Base-by-base conservation (phyloP, 2,329 filamentous ascomycete species). In the Rhexocercosporidium sp. region DNA sequence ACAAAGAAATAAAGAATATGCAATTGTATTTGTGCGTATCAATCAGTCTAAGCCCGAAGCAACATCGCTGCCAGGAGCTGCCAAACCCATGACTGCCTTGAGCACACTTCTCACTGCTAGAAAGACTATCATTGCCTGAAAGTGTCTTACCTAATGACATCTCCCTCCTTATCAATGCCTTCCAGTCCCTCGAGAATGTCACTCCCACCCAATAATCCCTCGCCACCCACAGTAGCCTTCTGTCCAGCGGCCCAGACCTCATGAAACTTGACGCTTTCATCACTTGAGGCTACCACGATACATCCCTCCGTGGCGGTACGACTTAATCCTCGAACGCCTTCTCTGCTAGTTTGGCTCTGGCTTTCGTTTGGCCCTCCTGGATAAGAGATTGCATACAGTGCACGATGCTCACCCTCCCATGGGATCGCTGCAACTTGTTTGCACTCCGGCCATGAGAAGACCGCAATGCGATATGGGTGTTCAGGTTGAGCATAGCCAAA, bases 401-500 rank as follows among this genome's bases (percentile, higher is more conserved):
- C 95, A 44, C 93, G 86, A 77, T 92, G 87, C 68, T 93, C 89
- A 39, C 90, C 88, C 59, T 88, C 89, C 95, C 89, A 98, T 0
- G 94, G 92, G 65, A 98, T 91, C 18, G 91, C 90, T 12, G 93
- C 91, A 1, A 97, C 87, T 76, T 96, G 92, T 71, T 88, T 88
- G 79, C 96, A 98, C 64, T 92, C 91, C 0, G 96, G 96, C 96
- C 96, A 98, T 54, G 91, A 91, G 79, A 97, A 99, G 9, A 98
- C 90, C 1, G 94, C 96, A 71, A 99, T 92, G 22, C 96, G 90
- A 73, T 91, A 92, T 0, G 92, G 88, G 75, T 99, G 96, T 49
- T 97, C 92, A 0, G 95, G 94, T 72, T 97, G 91, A 3, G 94
- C 89, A 76, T 96, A 98, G 4, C 96, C 95, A 79, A 99, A 97